phyloP scores from a whole-genome alignment of 805 yeast species.

The Starmerella apis region DNA sequence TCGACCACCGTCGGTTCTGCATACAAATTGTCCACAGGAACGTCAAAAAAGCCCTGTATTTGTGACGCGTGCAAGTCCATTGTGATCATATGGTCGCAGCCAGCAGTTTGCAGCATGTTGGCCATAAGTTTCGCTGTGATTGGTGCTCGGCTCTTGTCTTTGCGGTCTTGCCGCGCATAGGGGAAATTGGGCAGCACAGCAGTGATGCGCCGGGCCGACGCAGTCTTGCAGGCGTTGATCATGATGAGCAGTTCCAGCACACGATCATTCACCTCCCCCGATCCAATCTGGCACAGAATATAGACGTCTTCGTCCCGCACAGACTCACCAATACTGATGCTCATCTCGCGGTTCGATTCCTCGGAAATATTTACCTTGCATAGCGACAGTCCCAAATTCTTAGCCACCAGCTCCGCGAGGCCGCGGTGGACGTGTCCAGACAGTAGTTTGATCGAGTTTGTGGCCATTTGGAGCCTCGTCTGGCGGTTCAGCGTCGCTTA shows the following conservation, averaged over 20 bases:
- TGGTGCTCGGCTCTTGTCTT: constrained; percentile 93
- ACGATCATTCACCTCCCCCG: constrained; percentile 76
- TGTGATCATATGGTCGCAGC: constrained; percentile 91
- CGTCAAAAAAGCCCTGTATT: constrained; percentile 92
- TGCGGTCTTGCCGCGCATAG: constrained; percentile 94
- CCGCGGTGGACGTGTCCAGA: constrained; percentile 59
- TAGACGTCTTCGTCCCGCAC: constrained; percentile 76
- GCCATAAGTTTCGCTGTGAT: constrained; percentile 94
- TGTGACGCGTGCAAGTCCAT: constrained; percentile 97
- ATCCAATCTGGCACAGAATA: constrained; percentile 56
- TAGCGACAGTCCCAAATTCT: constrained; percentile 44
- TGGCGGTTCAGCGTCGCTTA: constrained; percentile 1
- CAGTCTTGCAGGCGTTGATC: constrained; percentile 89
- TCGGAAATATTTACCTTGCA: constrained; percentile 52
- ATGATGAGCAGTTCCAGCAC: constrained; percentile 79
- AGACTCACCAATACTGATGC: constrained; percentile 56
- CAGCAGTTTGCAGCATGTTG: constrained; percentile 84
- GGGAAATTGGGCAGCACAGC: constrained; percentile 95
- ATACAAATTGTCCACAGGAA: constrained; percentile 91
- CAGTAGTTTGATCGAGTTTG: constrained; percentile 40
- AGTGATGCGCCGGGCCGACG: constrained; percentile 88
- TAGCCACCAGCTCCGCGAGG: constrained; percentile 64
- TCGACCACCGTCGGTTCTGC: constrained; percentile 89
- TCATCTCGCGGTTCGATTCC: constrained; percentile 25
- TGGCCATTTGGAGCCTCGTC: constrained; percentile 13